Evolutionary conservation across 768 basidiomycete genomes (phyloP).

Genomic region (Kwoniella heveanensis): DNA sequence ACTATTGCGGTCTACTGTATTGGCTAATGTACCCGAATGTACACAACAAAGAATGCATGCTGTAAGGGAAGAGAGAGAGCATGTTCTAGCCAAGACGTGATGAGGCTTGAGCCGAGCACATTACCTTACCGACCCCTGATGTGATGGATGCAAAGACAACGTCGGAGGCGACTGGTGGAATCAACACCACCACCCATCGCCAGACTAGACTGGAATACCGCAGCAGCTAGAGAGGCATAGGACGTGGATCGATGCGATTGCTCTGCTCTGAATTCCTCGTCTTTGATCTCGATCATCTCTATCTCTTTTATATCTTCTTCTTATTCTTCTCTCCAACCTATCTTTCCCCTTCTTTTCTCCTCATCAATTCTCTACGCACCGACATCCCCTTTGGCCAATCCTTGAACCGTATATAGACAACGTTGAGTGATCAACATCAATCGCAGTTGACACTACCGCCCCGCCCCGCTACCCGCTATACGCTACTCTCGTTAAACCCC

Average conservation of each 20-base stretch:
- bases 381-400: not conserved
- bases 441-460: not conserved
- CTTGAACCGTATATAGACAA: not conserved
- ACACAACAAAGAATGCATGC: not conserved
- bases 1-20: not conserved
- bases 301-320: constrained; percentile 10
- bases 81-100: constrained; percentile 62
- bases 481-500: constrained; percentile 4
- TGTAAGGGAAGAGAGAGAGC: not conserved
- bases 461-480: not conserved
- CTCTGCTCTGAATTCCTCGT: too few relatives aligned
- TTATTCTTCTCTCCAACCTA: constrained; percentile 8
- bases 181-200: not conserved
- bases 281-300: constrained; percentile 7
- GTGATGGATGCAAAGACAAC: not conserved
- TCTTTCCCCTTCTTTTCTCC: constrained; percentile 6
- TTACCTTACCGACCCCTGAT: not conserved
- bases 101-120: constrained; percentile 85
- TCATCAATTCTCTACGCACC: not conserved
- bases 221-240: too few relatives aligned
- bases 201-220: constrained; percentile 6
- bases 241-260: constrained; percentile 3
- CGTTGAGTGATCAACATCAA: constrained; percentile 12
- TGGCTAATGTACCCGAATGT: not conserved
- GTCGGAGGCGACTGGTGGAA: too few relatives aligned